Evolutionary conservation across 2,329 filamentous ascomycete genomes (phyloP).

Genomic region (Xylariaceae sp.): DNA sequence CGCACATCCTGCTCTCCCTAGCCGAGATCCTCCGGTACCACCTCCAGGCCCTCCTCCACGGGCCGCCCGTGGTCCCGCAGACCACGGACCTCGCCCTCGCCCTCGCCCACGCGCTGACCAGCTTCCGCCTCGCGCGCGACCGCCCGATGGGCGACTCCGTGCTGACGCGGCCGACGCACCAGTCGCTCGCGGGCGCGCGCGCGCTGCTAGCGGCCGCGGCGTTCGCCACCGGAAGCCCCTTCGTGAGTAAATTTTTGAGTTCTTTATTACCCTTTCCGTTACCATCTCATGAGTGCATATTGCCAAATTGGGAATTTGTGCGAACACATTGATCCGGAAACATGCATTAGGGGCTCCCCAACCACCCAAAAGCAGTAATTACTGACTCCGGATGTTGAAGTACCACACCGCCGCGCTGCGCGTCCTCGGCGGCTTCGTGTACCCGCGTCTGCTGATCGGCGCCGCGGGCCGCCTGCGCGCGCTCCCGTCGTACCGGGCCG

Average conservation of each 20-base stretch:
- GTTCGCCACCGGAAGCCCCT: background rate
- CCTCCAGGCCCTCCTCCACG: background rate
- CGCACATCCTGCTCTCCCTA: slow-evolving; percentile 1
- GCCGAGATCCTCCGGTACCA: slow-evolving; percentile 11
- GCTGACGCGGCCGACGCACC: slow-evolving; percentile 10
- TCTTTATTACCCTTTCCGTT: too few species aligned
- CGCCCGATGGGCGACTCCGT: slow-evolving; percentile 6
- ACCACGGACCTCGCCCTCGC: slow-evolving; percentile 2
- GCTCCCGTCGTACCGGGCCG: slow-evolving; percentile 3
- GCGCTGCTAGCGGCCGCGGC: background rate
- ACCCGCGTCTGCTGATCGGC: slow-evolving; percentile 12
- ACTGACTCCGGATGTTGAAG: too few species aligned
- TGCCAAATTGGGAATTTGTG: too few species aligned
- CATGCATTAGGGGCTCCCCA: too few species aligned
- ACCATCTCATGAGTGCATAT: too few species aligned
- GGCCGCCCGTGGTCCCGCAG: background rate
- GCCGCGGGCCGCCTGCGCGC: background rate
- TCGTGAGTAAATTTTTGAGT: too few species aligned
- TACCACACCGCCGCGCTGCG: slow-evolving; percentile 8
- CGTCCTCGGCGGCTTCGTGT: slow-evolving; percentile 11
- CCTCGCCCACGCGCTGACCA: slow-evolving; percentile 4
- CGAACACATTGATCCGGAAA: too few species aligned
- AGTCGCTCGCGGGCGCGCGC: slow-evolving; percentile 1
- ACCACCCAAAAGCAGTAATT: too few species aligned
- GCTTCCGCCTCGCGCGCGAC: slow-evolving; percentile 7